Base-by-base conservation (phyloP, 192 early-diverging fungal species). In the Coemansia sp. region DNA sequence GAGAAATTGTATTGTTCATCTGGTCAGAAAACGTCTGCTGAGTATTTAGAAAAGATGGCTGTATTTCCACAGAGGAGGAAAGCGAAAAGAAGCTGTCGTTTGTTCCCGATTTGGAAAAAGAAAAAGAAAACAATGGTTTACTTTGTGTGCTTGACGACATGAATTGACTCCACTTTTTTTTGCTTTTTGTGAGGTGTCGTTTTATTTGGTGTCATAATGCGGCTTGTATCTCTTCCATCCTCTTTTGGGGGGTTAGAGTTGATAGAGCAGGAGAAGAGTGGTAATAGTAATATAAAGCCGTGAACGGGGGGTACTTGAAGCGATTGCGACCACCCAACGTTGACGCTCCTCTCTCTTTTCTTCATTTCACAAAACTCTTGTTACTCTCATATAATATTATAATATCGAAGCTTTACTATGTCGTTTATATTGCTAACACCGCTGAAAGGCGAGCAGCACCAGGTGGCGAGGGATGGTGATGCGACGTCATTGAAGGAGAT, bases 361-460 rank as follows among this genome's bases (percentile, higher is more conserved):
- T 35, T 52, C 30, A 48, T n/a, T 63, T 34, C 16, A 31, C 29
- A 23, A 7, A 37, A 12, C 0, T 51, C 48, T 51, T 51, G 48
- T 26, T 51, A 51, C 26, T 51, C 20, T 51, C 20, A 5, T 46
- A 51, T 26, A 51, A 51, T 51, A 51, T 51, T 26, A 26, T 51
- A 51, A 33, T 51, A 58, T 39, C 16, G 5, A 3, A 15, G 26
- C 7, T 39, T 61, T 3, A 8, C 23, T 1, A 67, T 68, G 74
- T 64, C 74, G 61, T 77, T 77, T 68, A 49, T 77, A 23, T 29
- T 77, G 30, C 65, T 77, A 18, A 77, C 74, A 26, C 74, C 74
- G 57, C 62, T 77, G 16, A 35, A 40, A 9, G 48, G 57, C 20
- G 61, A 64, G n/a, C 55, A 57, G 48, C 25, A 26, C 48, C 48